Evolutionary conservation across 2,329 filamentous ascomycete genomes (phyloP).

Genomic region (Aspergillus bombycis): DNA sequence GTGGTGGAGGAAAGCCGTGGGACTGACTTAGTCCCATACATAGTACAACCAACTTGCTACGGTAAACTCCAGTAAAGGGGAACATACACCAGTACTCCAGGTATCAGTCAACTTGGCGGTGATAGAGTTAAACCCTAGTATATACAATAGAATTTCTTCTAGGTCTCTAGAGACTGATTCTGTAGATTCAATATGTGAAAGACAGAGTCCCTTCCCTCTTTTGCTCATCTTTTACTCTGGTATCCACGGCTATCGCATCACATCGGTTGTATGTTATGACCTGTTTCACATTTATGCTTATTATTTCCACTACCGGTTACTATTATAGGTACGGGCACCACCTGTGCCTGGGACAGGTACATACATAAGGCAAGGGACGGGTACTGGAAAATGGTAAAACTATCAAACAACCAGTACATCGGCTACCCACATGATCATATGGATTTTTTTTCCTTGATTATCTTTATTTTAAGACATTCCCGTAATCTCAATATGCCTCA

Average conservation of each 20-base stretch:
- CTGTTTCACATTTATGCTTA: background rate
- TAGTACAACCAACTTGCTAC: background rate
- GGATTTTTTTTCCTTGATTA: background rate
- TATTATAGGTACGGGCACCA: background rate
- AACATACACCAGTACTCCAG: background rate
- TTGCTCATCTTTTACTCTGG: background rate
- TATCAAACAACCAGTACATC: background rate
- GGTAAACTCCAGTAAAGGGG: background rate
- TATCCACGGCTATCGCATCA: background rate
- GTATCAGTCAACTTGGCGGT: too few relatives aligned
- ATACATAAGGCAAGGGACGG: background rate
- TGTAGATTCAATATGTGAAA: background rate
- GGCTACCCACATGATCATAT: background rate
- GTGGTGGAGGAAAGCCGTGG: conserved; percentile 12
- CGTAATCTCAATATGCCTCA: background rate
- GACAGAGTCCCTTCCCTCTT: background rate
- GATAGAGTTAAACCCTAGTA: background rate
- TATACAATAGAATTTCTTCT: background rate
- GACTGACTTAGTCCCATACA: background rate
- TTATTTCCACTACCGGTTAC: background rate
- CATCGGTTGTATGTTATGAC: background rate
- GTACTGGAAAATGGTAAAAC: background rate
- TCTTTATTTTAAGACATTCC: background rate
- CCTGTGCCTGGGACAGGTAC: background rate
- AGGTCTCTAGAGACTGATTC: too few relatives aligned